Evolutionary conservation across 2,329 filamentous ascomycete species (phyloP), one percentile per base, ranked within the genome.

Genomic region (Penicillium sp.): DNA sequence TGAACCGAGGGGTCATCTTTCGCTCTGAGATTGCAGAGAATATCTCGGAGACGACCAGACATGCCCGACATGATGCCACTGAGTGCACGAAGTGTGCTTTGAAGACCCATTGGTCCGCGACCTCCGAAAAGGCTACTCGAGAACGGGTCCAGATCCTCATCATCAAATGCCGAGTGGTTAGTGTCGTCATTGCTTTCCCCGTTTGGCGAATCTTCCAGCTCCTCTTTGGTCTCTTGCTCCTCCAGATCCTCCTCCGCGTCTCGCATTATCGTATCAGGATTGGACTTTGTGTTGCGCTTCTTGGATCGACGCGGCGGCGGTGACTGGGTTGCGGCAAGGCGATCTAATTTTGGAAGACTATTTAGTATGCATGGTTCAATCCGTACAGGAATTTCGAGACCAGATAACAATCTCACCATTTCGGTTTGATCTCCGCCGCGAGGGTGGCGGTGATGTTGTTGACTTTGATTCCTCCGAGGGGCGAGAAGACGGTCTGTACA

Each of bases 41-140:
- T 89, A 60, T 92, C 90, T 57, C 94, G 86, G 52, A 99, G 82
- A 64, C 92, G 88, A 41, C 87, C 84, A 22, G 91, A 89, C 59
- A 94, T 88, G 41, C 93, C 90, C 2, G 91, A 90, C 85, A 97
- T 94, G 84, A 96, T 96, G 63, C 93, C 93, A 55, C 88, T 96
- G 65, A 99, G 80, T 17, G 93, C 92, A 72, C 94, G 85, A 17
- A 99, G 83, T 14, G 92, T 96, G 71, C 82, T 90, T 6, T 91
- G 91, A 31, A 98, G 80, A 17, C 87, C 86, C 55, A 87, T 83
- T 15, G 86, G 83, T 49, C 85, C 84, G 43, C 89, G 86, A 10
- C 73, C 68, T 38, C 90, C 88, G 63, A 96, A 91, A 14, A 86
- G 82, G 60, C 82, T 81, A 57, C 80, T 81, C 57, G 81, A 79